Conservation (phyloP, 441 rosid species). For the Raphanus hybrid region DNA sequence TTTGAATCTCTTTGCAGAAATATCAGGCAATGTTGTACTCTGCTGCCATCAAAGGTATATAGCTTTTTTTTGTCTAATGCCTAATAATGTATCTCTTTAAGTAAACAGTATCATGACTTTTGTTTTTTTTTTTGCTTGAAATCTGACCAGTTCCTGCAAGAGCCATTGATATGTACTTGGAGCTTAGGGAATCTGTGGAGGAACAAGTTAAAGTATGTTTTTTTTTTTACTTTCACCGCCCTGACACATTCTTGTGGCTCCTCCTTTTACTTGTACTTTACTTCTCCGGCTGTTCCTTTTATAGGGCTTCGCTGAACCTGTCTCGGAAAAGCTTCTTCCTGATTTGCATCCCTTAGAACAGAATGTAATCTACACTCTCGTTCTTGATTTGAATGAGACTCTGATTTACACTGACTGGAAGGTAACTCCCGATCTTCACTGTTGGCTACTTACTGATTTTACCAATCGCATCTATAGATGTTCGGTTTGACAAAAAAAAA, state of each 20-base stretch:
- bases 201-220: conserved; percentile 75
- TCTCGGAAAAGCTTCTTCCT: conserved; percentile 95
- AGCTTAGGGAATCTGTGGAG: conserved; percentile 71
- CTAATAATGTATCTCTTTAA: no score
- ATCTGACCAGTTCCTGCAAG: conserved; percentile 68
- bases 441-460: not conserved
- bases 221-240: not conserved
- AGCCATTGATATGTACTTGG: conserved; percentile 85
- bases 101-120: no score
- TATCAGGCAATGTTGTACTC: no score
- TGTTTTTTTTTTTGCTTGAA: no score
- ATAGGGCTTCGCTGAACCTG: conserved; percentile 89
- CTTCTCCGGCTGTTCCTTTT: conserved; percentile 10
- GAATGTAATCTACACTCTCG: conserved; percentile 75
- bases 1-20: no score
- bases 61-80: no score
- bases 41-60: no score
- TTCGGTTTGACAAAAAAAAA: no score
- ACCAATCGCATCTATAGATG: not conserved
- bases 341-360: conserved; percentile 88
- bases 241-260: not conserved
- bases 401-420: conserved; percentile 95
- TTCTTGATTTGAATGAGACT: conserved; percentile 94
- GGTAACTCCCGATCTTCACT: conserved; percentile 45
- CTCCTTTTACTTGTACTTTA: not conserved